phyloP scores from a whole-genome alignment of 108 stramenopile genomes.

The Mayamaea pseudoterrestris region DNA sequence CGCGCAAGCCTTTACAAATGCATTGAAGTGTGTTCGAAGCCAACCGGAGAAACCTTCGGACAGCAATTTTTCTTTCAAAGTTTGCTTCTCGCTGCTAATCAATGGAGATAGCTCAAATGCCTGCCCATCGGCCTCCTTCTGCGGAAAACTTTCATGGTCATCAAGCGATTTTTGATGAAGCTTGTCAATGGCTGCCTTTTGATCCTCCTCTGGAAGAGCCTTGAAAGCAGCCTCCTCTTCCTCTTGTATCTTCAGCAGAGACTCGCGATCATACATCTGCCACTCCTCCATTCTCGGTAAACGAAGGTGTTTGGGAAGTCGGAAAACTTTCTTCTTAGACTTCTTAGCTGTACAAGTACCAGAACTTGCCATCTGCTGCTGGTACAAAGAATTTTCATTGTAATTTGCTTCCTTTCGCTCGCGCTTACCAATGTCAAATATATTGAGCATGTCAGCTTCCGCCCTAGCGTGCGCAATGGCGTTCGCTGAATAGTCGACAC shows the following conservation, averaged over 20 bases:
- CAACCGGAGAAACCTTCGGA: conserved; percentile 82
- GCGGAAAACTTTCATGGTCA: conserved; percentile 7
- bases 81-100: conserved; percentile 40
- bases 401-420: conserved; percentile 82
- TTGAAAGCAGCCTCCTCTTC: conserved; percentile 65
- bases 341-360: conserved; percentile 30
- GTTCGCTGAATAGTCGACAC: conserved; percentile 81
- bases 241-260: conserved; percentile 71
- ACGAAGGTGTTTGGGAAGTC: conserved; percentile 81
- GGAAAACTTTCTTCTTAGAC: conserved; percentile 59
- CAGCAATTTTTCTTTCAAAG: conserved; percentile 61
- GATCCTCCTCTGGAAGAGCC: conserved; percentile 46
- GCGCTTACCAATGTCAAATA: conserved; percentile 88
- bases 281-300: conserved; percentile 93
- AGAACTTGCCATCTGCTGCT: conserved; percentile 69
- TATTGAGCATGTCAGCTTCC: conserved; percentile 56
- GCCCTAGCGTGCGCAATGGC: conserved; percentile 35
- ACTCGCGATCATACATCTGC: conserved; percentile 85
- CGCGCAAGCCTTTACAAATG: conserved; percentile 69
- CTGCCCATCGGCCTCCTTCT: conserved; percentile 4
- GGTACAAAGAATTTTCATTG: conserved; percentile 76
- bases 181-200: conserved; percentile 22
- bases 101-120: conserved; percentile 52
- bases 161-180: conserved; percentile 22
- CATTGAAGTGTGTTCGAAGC: conserved; percentile 72